phyloP scores from a whole-genome alignment of 352 stramenopile genomes.

The Phytophthora rubi region DNA sequence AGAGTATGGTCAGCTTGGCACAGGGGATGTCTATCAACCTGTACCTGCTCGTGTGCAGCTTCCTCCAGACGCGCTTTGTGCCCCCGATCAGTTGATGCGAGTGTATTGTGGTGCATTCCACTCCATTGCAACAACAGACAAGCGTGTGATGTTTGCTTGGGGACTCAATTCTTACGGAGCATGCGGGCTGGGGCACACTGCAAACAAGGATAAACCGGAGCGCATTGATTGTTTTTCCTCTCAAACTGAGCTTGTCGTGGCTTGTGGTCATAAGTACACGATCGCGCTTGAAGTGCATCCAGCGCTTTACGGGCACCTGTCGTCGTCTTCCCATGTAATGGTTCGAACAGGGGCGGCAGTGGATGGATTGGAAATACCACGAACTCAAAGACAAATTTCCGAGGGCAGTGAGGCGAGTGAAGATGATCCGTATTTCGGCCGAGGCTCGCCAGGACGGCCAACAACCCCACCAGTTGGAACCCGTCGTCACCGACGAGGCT shows the following conservation, averaged over 20 bases:
- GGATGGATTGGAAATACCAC: conserved; percentile 21
- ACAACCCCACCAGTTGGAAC: conserved; percentile 8
- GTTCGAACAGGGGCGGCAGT: conserved; percentile 9
- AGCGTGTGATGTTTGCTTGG: conserved; percentile 78
- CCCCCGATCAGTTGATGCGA: conserved; percentile 49
- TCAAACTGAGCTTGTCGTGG: conserved; percentile 60
- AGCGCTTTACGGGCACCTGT: conserved; percentile 22
- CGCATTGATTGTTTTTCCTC: conserved; percentile 77
- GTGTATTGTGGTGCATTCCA: conserved; percentile 88
- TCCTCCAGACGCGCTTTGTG: conserved; percentile 42
- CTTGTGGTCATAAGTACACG: conserved; percentile 86
- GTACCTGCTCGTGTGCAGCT: conserved; percentile 72
- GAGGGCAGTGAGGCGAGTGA: conserved; percentile 34
- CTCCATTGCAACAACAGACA: conserved; percentile 68
- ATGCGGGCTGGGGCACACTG: conserved; percentile 78
- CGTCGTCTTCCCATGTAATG: conserved; percentile 9
- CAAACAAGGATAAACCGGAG: conserved; percentile 81
- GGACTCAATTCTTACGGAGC: conserved; percentile 84
- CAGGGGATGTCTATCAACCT: conserved; percentile 85
- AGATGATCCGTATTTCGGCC: conserved; percentile 25
- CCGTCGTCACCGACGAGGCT: conserved; percentile 31
- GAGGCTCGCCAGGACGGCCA: conserved; percentile 16
- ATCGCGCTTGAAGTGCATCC: conserved; percentile 66
- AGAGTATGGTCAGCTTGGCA: conserved; percentile 91
- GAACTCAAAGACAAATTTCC: conserved; percentile 23